Conservation (phyloP, 2,329 filamentous ascomycete species). For the Fusarium redolens region DNA sequence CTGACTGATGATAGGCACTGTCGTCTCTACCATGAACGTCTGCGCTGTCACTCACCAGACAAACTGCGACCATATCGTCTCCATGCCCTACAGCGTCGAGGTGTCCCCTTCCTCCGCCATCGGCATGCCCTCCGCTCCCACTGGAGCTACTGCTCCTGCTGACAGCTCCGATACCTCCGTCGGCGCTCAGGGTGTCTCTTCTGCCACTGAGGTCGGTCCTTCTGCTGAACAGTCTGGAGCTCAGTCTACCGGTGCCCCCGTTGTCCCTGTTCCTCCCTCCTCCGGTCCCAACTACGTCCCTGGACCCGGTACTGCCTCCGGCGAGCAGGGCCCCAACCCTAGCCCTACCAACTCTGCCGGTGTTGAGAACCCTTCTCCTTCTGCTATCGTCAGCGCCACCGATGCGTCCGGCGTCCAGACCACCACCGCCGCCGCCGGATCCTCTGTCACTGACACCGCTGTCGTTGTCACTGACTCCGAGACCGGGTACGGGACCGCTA, state of each 20-base stretch:
- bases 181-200: conserved; percentile 25
- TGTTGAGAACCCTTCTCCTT: conserved; percentile 8
- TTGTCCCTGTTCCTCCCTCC: neutral
- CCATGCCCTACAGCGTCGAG: conserved; percentile 35
- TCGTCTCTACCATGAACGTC: conserved; percentile 52
- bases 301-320: conserved; percentile 13
- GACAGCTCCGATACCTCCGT: conserved; percentile 28
- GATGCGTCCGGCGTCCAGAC: conserved; percentile 31
- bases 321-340: conserved; percentile 14
- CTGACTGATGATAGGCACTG: conserved; percentile 40
- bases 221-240: neutral
- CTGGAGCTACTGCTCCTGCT: conserved; percentile 25
- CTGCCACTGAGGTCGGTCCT: conserved; percentile 10
- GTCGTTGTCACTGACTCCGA: conserved; percentile 30
- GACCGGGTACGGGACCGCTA: conserved; percentile 21
- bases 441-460: conserved; percentile 33
- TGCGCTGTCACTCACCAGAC: conserved; percentile 52
- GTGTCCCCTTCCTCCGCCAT: conserved; percentile 19
- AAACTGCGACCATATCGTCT: conserved; percentile 47
- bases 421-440: conserved; percentile 30
- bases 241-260: neutral
- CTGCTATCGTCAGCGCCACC: conserved; percentile 38
- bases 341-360: conserved; percentile 20
- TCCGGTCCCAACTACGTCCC: conserved; percentile 28
- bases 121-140: conserved; percentile 6